Percentiles rank a stretch among this genome's conserved stretches.
phyloP scores from a whole-genome alignment of 2,329 filamentous ascomycete species.

The Pleoardoris graminearum region DNA sequence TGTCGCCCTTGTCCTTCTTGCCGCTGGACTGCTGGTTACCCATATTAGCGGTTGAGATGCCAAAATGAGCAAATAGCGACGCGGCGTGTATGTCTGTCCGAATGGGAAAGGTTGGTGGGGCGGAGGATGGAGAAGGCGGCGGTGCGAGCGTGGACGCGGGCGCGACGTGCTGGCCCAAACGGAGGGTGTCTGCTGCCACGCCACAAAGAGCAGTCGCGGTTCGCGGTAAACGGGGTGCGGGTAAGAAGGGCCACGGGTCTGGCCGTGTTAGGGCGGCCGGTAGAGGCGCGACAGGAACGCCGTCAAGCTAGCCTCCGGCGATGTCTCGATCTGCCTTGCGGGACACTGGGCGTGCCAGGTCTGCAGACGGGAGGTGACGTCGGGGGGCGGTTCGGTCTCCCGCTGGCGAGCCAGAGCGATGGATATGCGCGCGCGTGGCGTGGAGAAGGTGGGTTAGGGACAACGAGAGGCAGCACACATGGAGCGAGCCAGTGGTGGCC shows the following conservation, averaged over 20 bases:
- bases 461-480: constrained; percentile 22
- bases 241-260: constrained; percentile 17
- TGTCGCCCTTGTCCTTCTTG: constrained; percentile 49
- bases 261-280: constrained; percentile 48
- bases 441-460: constrained; percentile 10
- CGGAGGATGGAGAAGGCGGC: constrained; percentile 23
- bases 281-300: constrained; percentile 51
- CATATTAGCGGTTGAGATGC: constrained; percentile 58
- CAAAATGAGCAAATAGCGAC: constrained; percentile 9
- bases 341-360: constrained; percentile 33
- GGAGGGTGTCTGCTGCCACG: constrained; percentile 9
- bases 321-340: constrained; percentile 40
- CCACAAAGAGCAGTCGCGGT: constrained; percentile 23
- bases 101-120: constrained; percentile 6
- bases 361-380: constrained; percentile 34
- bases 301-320: constrained; percentile 50
- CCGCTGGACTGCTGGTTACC: constrained; percentile 75
- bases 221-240: not conserved
- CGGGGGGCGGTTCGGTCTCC: constrained; percentile 37
- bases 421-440: constrained; percentile 22
- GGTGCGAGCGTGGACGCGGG: constrained; percentile 20
- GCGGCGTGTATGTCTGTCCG: constrained; percentile 15
- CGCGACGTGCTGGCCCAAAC: constrained; percentile 22
- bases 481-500: constrained; percentile 8
- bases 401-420: constrained; percentile 47